Conservation (phyloP, 371 early-diverging fungal genomes). For the Rhizomucor pusillus region DNA sequence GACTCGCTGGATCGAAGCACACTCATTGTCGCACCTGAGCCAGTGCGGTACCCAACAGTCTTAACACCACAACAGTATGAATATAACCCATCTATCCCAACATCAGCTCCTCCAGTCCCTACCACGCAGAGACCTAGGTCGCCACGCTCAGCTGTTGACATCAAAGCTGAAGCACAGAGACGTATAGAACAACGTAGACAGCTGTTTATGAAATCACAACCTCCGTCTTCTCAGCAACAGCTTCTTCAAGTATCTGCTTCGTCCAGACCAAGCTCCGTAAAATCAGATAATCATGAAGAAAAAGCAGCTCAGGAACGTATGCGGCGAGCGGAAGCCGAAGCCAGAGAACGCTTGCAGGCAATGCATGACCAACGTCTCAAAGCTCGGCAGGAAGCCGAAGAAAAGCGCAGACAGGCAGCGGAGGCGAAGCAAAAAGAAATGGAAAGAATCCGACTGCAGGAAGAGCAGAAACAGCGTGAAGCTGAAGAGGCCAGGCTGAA, state of each 20-base stretch:
- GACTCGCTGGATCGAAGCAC: constrained; percentile 19
- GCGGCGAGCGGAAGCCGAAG: constrained; percentile 36
- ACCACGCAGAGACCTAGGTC: constrained; percentile 39
- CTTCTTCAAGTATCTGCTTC: too few species aligned
- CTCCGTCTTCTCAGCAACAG: too few species aligned
- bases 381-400: constrained; percentile 16
- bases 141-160: constrained; percentile 40
- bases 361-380: constrained; percentile 17
- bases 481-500: constrained; percentile 10
- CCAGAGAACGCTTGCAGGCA: constrained; percentile 19
- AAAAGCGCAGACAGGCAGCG: constrained; percentile 23
- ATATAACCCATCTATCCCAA: background rate
- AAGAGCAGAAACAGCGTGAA: constrained; percentile 14
- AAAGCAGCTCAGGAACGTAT: constrained; percentile 41
- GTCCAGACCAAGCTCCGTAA: background rate
- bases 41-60: background rate
- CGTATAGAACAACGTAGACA: constrained; percentile 35
- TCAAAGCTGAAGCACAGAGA: constrained; percentile 44
- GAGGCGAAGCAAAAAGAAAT: constrained; percentile 25
- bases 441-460: constrained; percentile 1
- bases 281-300: constrained; percentile 10
- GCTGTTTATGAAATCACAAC: constrained; percentile 15
- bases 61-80: background rate
- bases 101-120: constrained; percentile 34
- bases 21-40: background rate